A percentile compares a stretch with the other conserved stretches of the same genome.
phyloP scores from a whole-genome alignment of 208 protist genomes.

The Crithidia mellificae region DNA sequence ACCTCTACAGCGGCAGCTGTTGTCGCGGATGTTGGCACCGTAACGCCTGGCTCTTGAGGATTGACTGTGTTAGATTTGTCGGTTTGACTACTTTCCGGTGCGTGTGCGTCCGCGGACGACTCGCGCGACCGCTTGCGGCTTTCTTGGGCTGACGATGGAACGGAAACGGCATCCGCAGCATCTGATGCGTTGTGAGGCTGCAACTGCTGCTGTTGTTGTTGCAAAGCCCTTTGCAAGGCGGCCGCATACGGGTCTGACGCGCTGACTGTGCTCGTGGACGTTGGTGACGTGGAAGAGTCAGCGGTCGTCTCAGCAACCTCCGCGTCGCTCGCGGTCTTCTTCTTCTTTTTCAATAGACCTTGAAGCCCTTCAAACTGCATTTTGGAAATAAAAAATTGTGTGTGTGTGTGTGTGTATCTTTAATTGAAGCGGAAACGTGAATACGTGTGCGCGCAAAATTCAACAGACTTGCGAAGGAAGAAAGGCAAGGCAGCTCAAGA shows the following conservation, averaged over 20 bases:
- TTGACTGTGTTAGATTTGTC: too few relatives aligned
- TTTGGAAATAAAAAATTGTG: background rate
- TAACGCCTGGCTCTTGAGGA: too few relatives aligned
- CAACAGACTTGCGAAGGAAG: too few relatives aligned
- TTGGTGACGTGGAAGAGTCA: background rate
- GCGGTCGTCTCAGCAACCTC: background rate
- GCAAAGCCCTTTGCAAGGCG: slow-evolving; percentile 10
- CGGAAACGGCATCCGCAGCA: too few relatives aligned
- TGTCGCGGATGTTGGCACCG: too few relatives aligned
- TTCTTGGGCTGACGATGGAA: background rate
- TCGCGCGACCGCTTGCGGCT: slow-evolving; percentile 20
- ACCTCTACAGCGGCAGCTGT: background rate
- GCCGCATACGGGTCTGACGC: slow-evolving; percentile 25
- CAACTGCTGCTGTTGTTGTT: slow-evolving; percentile 16
- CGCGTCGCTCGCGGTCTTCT: background rate
- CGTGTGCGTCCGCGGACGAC: too few relatives aligned
- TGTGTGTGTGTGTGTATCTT: too few relatives aligned
- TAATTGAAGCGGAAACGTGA: too few relatives aligned
- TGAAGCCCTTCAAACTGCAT: slow-evolving; percentile 42
- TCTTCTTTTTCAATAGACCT: slow-evolving; percentile 40
- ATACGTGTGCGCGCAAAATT: too few relatives aligned
- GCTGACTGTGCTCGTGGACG: background rate
- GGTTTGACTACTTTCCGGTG: too few relatives aligned
- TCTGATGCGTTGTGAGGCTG: background rate
- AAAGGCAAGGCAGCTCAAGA: too few relatives aligned